phyloP scores from a whole-genome alignment of 2,329 filamentous ascomycete species.

The Penicillium polonicum region DNA sequence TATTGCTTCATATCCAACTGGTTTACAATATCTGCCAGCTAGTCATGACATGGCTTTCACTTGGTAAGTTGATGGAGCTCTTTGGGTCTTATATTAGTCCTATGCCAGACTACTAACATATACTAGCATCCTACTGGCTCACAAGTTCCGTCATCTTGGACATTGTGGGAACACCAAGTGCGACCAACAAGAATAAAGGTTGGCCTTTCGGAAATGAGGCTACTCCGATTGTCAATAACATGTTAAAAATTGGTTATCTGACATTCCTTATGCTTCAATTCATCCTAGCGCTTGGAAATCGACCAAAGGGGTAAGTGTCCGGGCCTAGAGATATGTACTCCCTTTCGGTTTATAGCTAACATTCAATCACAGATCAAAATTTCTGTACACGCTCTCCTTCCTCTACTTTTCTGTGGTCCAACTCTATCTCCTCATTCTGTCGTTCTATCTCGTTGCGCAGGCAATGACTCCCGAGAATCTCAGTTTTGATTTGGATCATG shows the following conservation, averaged over 20 bases:
- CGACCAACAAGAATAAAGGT: conserved; percentile 54
- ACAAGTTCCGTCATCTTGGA: conserved; percentile 97
- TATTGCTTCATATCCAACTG: conserved; percentile 93
- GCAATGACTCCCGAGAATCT: conserved; percentile 67
- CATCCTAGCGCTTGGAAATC: conserved; percentile 88
- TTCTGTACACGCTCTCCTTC: conserved; percentile 85
- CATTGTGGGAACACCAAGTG: conserved; percentile 72
- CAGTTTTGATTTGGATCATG: conserved; percentile 64
- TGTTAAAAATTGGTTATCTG: conserved; percentile 85
- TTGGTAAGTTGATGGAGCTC: conserved; percentile 43
- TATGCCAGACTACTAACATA: conserved; percentile 40
- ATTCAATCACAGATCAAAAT: conserved; percentile 59
- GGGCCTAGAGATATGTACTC: background rate
- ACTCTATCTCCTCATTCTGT: conserved; percentile 29
- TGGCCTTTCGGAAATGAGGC: conserved; percentile 87
- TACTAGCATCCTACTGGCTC: conserved; percentile 80
- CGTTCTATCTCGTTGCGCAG: conserved; percentile 75
- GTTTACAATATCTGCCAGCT: conserved; percentile 86
- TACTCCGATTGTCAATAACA: conserved; percentile 83
- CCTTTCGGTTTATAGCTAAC: background rate
- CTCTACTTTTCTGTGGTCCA: conserved; percentile 82
- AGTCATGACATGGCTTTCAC: conserved; percentile 80
- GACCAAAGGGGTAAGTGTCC: conserved; percentile 68
- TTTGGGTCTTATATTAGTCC: background rate
- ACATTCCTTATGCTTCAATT: conserved; percentile 90